Evolutionary conservation across 495 filamentous ascomycete species (phyloP).

Genomic region (Delitschia confertaspora): DNA sequence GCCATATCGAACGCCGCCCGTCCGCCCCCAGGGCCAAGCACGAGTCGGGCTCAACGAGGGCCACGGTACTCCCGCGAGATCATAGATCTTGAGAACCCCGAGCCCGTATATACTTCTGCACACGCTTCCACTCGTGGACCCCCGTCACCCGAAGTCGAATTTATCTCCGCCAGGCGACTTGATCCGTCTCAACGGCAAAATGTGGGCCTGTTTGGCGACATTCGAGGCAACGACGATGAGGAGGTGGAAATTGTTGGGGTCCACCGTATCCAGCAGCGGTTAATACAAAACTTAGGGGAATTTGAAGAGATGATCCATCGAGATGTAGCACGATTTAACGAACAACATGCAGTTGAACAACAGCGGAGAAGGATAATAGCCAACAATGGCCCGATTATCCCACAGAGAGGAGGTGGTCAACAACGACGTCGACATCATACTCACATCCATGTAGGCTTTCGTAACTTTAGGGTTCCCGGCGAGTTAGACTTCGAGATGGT

Average conservation of each 20-base stretch:
- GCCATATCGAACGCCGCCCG: constrained; percentile 1
- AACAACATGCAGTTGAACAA: too few species aligned
- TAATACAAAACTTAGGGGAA: too few species aligned
- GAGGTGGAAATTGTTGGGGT: constrained; percentile 13
- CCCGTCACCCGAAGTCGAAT: constrained; percentile 25
- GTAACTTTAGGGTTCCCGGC: too few species aligned
- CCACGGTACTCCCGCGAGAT: constrained; percentile 28
- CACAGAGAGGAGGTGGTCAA: constrained; percentile 1
- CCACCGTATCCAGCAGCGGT: constrained; percentile 4
- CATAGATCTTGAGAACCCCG: constrained; percentile 33
- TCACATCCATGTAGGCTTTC: constrained; percentile 11
- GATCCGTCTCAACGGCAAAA: constrained; percentile 7
- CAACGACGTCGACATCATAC: neutral
- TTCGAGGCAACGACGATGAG: constrained; percentile 16
- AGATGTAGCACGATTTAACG: too few species aligned
- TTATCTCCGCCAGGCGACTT: constrained; percentile 19
- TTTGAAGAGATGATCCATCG: too few species aligned
- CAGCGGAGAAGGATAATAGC: too few species aligned
- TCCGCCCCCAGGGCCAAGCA: neutral
- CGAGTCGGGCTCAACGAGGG: constrained; percentile 14
- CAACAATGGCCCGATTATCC: neutral
- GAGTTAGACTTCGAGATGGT: constrained; percentile 20
- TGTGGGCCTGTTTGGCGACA: neutral
- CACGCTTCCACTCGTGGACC: neutral
- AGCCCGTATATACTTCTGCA: neutral